Percentiles rank a stretch among this genome's conserved stretches.
These are phyloP conservation scores for Melaleuca alternifolia DNA, from an alignment of 345 rosid genomes.

Conservation along the genomic window DNA sequence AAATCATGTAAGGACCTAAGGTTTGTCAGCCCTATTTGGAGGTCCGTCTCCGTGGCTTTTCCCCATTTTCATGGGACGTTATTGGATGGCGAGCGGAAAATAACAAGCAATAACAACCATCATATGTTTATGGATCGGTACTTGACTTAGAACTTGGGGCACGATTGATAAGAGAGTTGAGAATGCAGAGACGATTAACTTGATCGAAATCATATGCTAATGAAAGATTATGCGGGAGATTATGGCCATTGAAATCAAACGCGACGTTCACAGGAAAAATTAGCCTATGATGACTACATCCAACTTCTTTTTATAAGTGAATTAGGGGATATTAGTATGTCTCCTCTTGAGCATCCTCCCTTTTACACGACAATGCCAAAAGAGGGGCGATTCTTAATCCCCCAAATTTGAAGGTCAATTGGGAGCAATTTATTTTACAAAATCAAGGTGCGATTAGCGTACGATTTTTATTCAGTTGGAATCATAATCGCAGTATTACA, in stretches of 20 bases:
- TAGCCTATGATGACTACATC: background rate
- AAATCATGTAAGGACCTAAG: too few species aligned
- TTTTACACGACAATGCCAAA: background rate
- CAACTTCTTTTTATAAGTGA: background rate
- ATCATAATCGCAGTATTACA: background rate
- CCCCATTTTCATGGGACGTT: background rate
- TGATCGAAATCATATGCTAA: too few species aligned
- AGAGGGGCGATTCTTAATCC: background rate
- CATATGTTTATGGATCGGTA: too few species aligned
- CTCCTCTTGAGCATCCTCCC: background rate
- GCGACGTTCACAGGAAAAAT: background rate
- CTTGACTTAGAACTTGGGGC: too few species aligned
- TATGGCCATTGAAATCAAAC: background rate
- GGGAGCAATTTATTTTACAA: background rate
- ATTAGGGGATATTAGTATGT: background rate
- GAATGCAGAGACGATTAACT: too few species aligned
- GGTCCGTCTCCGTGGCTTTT: background rate
- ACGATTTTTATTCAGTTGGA: background rate
- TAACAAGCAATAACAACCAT: too few species aligned
- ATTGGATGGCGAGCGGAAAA: background rate
- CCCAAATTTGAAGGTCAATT: too few species aligned
- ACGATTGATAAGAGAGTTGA: too few species aligned
- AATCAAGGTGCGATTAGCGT: background rate
- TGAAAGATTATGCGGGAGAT: background rate
- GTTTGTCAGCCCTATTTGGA: background rate